These are phyloP conservation scores for Amanita thiersii DNA, from an alignment of 768 basidiomycete genomes.

Conservation along the genomic window DNA sequence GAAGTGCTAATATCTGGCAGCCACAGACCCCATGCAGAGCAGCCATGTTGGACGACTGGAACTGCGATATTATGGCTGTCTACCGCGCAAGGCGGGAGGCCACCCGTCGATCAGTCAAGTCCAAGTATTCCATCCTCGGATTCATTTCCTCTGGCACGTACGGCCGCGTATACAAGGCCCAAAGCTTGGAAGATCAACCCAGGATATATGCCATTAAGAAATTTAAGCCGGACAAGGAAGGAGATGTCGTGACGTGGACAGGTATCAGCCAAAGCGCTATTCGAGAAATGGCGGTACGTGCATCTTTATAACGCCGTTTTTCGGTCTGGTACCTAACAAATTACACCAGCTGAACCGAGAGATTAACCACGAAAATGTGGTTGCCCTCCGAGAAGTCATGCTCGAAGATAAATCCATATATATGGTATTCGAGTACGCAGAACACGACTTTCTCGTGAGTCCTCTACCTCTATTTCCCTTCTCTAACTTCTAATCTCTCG, in stretches of 20 bases:
- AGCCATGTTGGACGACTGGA: constrained; percentile 25
- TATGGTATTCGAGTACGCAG: constrained; percentile 99
- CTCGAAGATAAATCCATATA: constrained; percentile 98
- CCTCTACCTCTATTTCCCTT: neutral
- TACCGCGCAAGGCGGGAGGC: constrained; percentile 78
- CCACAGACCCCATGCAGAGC: neutral
- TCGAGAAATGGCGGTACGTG: constrained; percentile 86
- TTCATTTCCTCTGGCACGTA: constrained; percentile 99
- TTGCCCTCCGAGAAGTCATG: constrained; percentile 88
- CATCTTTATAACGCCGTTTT: neutral
- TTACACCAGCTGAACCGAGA: constrained; percentile 71
- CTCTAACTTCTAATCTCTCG: neutral
- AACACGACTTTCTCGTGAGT: constrained; percentile 93
- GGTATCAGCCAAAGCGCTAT: constrained; percentile 98
- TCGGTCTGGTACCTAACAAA: neutral
- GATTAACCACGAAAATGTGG: constrained; percentile 85
- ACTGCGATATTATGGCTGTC: constrained; percentile 71
- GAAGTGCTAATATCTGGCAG: too few relatives aligned
- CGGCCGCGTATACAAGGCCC: constrained; percentile 97
- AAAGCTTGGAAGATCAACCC: constrained; percentile 61
- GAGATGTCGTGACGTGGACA: constrained; percentile 91
- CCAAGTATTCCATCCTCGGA: constrained; percentile 87
- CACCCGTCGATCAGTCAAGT: constrained; percentile 55
- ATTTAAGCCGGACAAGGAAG: constrained; percentile 99
- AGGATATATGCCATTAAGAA: constrained; percentile 95